phyloP scores from a whole-genome alignment of 2,329 filamentous ascomycete species.

The Sclerotinia glacialis region DNA sequence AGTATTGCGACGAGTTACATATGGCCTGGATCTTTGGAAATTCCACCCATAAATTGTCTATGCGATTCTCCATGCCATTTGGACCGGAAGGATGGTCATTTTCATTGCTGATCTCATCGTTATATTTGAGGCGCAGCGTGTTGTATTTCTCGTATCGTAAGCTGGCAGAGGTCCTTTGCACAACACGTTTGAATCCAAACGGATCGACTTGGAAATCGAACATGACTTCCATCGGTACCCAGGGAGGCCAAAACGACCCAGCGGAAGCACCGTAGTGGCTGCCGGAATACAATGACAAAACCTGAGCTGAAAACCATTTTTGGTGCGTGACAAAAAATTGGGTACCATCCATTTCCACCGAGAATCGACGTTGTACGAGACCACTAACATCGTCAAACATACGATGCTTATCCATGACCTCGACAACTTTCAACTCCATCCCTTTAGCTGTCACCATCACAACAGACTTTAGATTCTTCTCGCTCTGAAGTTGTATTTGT shows the following conservation, averaged over 20 bases:
- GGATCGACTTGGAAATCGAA: conserved; percentile 92
- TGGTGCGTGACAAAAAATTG: conserved; percentile 98
- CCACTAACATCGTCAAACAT: conserved; percentile 92
- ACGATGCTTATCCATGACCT: conserved; percentile 95
- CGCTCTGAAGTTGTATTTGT: conserved; percentile 96
- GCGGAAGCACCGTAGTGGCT: conserved; percentile 85
- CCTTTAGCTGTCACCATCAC: conserved; percentile 94
- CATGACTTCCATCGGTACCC: conserved; percentile 98
- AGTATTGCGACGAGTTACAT: conserved; percentile 97
- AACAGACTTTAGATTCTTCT: conserved; percentile 97
- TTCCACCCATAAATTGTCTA: conserved; percentile 95
- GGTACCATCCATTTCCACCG: conserved; percentile 93
- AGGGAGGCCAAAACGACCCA: conserved; percentile 91
- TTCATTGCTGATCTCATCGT: conserved; percentile 74
- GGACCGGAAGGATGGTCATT: conserved; percentile 51
- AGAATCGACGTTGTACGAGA: conserved; percentile 89
- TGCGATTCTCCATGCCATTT: conserved; percentile 68
- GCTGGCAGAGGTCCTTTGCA: conserved; percentile 93
- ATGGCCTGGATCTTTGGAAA: conserved; percentile 93
- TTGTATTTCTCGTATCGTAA: conserved; percentile 98
- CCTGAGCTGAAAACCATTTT: conserved; percentile 79
- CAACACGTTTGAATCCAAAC: conserved; percentile 96
- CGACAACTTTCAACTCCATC: conserved; percentile 96
- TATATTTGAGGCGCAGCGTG: conserved; percentile 91
- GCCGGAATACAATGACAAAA: conserved; percentile 89